phyloP scores from a whole-genome alignment of 441 rosid species.

The Corymbia citriodora region DNA sequence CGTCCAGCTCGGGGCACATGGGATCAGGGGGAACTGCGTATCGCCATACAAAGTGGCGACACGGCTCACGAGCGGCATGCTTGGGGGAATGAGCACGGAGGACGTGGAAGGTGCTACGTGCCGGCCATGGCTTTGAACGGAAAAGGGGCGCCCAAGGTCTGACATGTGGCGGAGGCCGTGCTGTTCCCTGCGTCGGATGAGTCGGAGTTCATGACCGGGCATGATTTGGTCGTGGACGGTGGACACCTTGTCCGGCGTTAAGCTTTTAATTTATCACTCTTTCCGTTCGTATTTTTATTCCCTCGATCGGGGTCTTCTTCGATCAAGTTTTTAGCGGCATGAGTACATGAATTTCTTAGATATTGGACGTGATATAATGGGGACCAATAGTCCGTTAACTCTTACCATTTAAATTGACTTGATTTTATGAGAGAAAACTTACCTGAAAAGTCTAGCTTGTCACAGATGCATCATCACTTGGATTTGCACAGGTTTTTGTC shows the following conservation, averaged over 20 bases:
- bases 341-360: not conserved
- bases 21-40: slow-evolving; percentile 19
- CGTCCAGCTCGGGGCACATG: slow-evolving; percentile 9
- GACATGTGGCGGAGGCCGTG: not conserved
- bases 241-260: not conserved
- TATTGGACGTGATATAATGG: not conserved
- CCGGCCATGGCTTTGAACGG: not conserved
- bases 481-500: not conserved
- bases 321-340: not conserved
- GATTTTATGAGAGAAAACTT: not conserved
- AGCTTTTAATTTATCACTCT: not conserved
- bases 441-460: not conserved
- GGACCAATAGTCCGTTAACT: too few species aligned
- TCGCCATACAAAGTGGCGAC: slow-evolving; percentile 7
- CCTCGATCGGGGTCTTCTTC: not conserved
- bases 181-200: not conserved
- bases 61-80: not conserved
- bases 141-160: not conserved
- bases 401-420: not conserved
- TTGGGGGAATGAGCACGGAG: not conserved
- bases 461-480: not conserved
- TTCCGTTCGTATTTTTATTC: not conserved
- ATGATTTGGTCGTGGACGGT: not conserved
- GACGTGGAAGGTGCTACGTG: not conserved
- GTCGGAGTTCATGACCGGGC: not conserved